Evolutionary conservation across 164 flowering plant genomes (phyloP).

Genomic region (Dillenia turbinata): DNA sequence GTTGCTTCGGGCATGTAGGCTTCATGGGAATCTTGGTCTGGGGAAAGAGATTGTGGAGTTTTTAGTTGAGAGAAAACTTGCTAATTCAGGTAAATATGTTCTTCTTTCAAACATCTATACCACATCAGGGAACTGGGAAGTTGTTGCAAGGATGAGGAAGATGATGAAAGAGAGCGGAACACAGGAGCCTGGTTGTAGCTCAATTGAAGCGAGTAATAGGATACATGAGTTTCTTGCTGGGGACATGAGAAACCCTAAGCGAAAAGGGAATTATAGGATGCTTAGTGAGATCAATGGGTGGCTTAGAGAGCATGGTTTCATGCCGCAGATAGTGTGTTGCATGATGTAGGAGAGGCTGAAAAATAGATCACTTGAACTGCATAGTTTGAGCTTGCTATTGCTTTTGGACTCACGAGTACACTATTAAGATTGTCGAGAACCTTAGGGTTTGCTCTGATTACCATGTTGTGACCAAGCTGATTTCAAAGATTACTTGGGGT

Average conservation of each 20-base stretch:
- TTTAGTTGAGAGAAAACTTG: slow-evolving; percentile 35
- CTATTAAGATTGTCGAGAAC: slow-evolving; percentile 71
- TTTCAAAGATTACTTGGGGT: slow-evolving; percentile 61
- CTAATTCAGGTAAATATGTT: slow-evolving; percentile 65
- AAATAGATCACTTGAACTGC: slow-evolving; percentile 58
- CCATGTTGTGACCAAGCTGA: slow-evolving; percentile 55
- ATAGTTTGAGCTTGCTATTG: slow-evolving; percentile 75
- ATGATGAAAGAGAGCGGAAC: slow-evolving; percentile 59
- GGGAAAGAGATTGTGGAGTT: slow-evolving; percentile 59
- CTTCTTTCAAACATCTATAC: slow-evolving; percentile 84
- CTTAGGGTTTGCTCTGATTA: slow-evolving; percentile 69
- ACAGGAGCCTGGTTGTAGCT: slow-evolving; percentile 74
- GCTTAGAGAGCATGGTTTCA: slow-evolving; percentile 48
- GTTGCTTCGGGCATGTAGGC: slow-evolving; percentile 61
- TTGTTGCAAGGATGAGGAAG: slow-evolving; percentile 58
- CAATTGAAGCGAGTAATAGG: slow-evolving; percentile 53
- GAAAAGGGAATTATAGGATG: slow-evolving; percentile 57
- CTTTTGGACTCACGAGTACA: slow-evolving; percentile 74
- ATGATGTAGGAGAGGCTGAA: slow-evolving; percentile 45
- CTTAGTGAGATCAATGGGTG: slow-evolving; percentile 48
- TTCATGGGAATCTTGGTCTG: slow-evolving; percentile 42
- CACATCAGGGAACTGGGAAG: slow-evolving; percentile 56
- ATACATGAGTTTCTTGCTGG: slow-evolving; percentile 79
- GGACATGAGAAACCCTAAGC: slow-evolving; percentile 55
- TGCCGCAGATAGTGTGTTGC: slow-evolving; percentile 51